phyloP scores from a whole-genome alignment of 148 eudicot genomes.

The Linanthus parryae region DNA sequence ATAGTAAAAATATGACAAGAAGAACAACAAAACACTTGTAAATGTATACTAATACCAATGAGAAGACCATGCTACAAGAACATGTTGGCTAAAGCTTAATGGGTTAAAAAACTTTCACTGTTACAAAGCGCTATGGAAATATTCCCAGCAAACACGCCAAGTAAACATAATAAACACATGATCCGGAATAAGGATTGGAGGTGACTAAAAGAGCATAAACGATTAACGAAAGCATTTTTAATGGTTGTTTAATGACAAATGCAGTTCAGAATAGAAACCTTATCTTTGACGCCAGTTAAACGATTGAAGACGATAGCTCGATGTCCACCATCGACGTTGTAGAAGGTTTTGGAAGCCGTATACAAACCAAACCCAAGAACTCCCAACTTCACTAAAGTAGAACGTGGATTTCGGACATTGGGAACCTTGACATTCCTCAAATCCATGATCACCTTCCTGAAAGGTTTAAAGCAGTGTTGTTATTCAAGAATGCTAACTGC shows the following conservation, averaged over 20 bases:
- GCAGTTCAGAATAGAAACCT: conserved; percentile 32
- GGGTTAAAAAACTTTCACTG: background rate
- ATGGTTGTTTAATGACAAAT: too few relatives aligned
- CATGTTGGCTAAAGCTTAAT: too few relatives aligned
- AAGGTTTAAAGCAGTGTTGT: too few relatives aligned
- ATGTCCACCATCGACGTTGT: conserved; percentile 89
- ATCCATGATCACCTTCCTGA: conserved; percentile 60
- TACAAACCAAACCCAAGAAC: conserved; percentile 57
- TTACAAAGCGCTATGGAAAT: too few relatives aligned
- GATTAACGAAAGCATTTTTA: too few relatives aligned
- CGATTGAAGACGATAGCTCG: conserved; percentile 90
- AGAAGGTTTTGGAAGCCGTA: conserved; percentile 60
- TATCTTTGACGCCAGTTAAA: conserved; percentile 64
- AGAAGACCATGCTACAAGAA: too few relatives aligned
- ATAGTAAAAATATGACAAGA: too few relatives aligned
- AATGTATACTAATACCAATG: too few relatives aligned
- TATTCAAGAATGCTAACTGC: too few relatives aligned
- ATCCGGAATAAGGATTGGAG: too few relatives aligned
- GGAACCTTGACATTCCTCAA: conserved; percentile 63
- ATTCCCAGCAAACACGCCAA: background rate
- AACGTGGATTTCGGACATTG: conserved; percentile 58
- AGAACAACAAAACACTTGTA: too few relatives aligned
- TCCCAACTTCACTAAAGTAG: conserved; percentile 56
- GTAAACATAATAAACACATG: background rate
- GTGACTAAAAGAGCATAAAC: background rate